Conservation (phyloP, 768 basidiomycete genomes). For the Phanerochaete sordida region DNA sequence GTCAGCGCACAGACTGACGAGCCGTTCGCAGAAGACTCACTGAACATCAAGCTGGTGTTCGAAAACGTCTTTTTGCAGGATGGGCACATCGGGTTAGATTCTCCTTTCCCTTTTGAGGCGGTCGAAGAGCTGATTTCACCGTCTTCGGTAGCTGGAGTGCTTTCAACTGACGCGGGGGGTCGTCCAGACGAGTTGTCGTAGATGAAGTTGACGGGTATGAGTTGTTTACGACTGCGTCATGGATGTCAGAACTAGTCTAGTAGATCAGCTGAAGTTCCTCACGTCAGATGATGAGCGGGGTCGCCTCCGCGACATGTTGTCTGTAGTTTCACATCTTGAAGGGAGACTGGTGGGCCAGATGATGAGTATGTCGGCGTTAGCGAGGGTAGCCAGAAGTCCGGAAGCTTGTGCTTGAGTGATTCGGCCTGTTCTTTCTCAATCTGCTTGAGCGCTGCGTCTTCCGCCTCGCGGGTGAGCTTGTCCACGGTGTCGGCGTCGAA, state of each 20-base stretch:
- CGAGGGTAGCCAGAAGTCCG: conserved; percentile 97
- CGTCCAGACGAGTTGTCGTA: conserved; percentile 36
- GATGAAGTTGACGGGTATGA: conserved; percentile 80
- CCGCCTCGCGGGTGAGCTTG: conserved; percentile 71
- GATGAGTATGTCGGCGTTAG: conserved; percentile 80
- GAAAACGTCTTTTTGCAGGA: conserved; percentile 85
- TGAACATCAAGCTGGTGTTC: conserved; percentile 66
- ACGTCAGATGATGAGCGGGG: conserved; percentile 78
- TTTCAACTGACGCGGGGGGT: conserved; percentile 25
- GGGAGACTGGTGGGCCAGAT: conserved; percentile 54
- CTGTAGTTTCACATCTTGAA: conserved; percentile 81
- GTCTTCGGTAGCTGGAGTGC: conserved; percentile 36
- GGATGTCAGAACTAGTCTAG: too few relatives aligned
- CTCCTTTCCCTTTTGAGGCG: conserved; percentile 44
- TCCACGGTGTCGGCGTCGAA: conserved; percentile 76
- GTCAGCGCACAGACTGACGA: background rate
- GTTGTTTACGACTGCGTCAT: conserved; percentile 75
- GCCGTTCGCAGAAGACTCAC: conserved; percentile 34
- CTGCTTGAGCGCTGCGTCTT: conserved; percentile 78
- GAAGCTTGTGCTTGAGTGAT: conserved; percentile 80
- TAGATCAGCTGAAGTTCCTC: too few relatives aligned
- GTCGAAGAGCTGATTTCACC: conserved; percentile 8
- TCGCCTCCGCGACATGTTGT: conserved; percentile 85
- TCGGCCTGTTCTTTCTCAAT: conserved; percentile 88
- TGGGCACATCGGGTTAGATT: conserved; percentile 74